These are phyloP conservation scores for Sphenostylis stenocarpa DNA, from an alignment of 306 rosid species.

Conservation along the genomic window DNA sequence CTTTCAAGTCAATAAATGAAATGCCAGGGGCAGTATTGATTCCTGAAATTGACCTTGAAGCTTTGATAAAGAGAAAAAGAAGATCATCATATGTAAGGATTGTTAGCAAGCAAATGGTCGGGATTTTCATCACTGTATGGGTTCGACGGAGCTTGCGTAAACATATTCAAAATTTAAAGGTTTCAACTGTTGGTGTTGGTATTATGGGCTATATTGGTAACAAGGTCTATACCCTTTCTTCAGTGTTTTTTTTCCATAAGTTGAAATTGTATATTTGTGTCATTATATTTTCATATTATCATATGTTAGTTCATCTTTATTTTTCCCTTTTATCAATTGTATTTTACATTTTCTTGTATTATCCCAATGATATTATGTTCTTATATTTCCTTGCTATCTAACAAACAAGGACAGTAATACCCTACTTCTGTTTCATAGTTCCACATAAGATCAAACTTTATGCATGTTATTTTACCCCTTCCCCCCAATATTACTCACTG, in stretches of 20 bases:
- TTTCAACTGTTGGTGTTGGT: constrained; percentile 98
- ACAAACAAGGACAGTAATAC: constrained; percentile 23
- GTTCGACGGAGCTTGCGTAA: constrained; percentile 91
- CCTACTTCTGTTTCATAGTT: constrained; percentile 8
- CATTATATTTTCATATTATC: neutral
- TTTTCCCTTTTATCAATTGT: neutral
- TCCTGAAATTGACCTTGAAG: constrained; percentile 82
- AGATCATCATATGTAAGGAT: constrained; percentile 85
- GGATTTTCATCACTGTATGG: constrained; percentile 91
- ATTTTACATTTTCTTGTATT: neutral
- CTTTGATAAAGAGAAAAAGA: constrained; percentile 79
- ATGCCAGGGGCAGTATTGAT: constrained; percentile 51
- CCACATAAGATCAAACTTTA: constrained; percentile 13
- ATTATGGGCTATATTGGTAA: constrained; percentile 98
- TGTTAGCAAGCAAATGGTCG: constrained; percentile 99
- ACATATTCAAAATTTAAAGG: constrained; percentile 88
- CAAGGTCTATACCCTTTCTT: constrained; percentile 55
- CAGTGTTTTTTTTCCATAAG: neutral
- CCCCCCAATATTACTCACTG: neutral
- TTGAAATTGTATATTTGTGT: neutral
- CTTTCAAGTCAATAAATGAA: constrained; percentile 71
- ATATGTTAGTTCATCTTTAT: neutral
- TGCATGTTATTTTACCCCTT: neutral
- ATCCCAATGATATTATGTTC: constrained; percentile 12
- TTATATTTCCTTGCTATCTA: neutral